Base-by-base conservation (phyloP, 106 monocot species). In the Dioscorea zingiberensis region DNA sequence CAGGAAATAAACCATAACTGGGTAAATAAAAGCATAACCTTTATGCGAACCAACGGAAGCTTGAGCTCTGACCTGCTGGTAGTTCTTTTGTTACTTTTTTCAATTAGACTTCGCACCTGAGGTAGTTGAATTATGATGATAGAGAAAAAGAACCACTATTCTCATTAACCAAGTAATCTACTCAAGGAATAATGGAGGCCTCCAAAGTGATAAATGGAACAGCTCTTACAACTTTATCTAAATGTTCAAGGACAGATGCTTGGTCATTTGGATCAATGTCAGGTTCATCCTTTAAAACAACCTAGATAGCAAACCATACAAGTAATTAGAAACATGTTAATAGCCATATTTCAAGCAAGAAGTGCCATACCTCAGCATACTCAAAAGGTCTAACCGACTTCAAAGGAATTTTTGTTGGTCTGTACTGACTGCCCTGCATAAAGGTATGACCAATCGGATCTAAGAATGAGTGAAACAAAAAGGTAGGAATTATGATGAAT, bases 321-420 rank as follows among this genome's bases (percentile, higher is more conserved):
- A 4, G 51, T 25, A 57, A 51, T 77, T 8, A 80, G 3, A 56
- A 63, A 69, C 26, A 28, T 38, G 25, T 14, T 58, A n/a, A 60
- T 29, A 59, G 38, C 38, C 27, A 28, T 6, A 65, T 25, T 26
- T 13, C 44, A 48, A 61, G 44, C 9, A 24, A 55, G 38, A 58
- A 58, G 22, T 69, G 47, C 57, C 59, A 70, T 81, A 88, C 95
- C 85, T 98, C 98, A 59, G 83, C 77, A 84, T 98, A 98, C 62
- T 98, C 86, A 74, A 98, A 98, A 65, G 88, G 93, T 67, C 98
- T 93, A 17, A 98, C 98, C 22, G 86, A 98, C 71, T 84, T 93
- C 66, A 98, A 54, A 63, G 92, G 93, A 80, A 98, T 93, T 76
- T 93, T 98, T 58, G 84, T 86, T 47, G 98, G 85, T 44, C 98